phyloP scores from a whole-genome alignment of 2,329 filamentous ascomycete species.

The Colletotrichum sp. region DNA sequence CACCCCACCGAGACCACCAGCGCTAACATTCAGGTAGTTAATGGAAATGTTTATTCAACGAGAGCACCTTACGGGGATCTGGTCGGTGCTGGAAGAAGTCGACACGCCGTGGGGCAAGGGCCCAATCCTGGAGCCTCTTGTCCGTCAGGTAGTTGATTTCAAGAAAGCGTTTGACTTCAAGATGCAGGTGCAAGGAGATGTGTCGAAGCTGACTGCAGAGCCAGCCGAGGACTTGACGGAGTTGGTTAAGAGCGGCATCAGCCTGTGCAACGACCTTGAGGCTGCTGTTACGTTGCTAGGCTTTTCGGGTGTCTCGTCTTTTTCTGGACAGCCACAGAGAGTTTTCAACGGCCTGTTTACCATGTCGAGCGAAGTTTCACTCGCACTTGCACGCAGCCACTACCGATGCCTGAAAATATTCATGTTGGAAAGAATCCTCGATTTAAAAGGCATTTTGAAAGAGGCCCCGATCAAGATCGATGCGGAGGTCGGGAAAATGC shows the following conservation, averaged over 20 bases:
- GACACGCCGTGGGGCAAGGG: not conserved
- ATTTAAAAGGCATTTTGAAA: not conserved
- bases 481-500: not conserved
- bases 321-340: not conserved
- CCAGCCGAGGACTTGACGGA: not conserved
- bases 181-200: not conserved
- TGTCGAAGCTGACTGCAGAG: not conserved
- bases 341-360: conserved; percentile 2
- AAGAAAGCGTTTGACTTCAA: conserved; percentile 1
- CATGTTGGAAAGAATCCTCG: not conserved
- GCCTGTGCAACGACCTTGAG: not conserved
- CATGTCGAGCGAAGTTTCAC: not conserved
- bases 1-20: too few relatives aligned
- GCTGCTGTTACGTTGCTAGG: not conserved
- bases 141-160: not conserved
- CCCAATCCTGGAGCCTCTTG: not conserved
- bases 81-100: conserved; percentile 4
- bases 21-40: not conserved
- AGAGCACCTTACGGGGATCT: not conserved
- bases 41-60: conserved; percentile 14
- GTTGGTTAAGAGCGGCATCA: not conserved
- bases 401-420: not conserved
- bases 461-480: not conserved
- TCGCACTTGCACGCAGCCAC: not conserved
- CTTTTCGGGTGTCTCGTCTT: not conserved